These are phyloP conservation scores for Hypomontagnella monticulosa DNA, from an alignment of 495 filamentous ascomycete genomes.

Conservation along the genomic window DNA sequence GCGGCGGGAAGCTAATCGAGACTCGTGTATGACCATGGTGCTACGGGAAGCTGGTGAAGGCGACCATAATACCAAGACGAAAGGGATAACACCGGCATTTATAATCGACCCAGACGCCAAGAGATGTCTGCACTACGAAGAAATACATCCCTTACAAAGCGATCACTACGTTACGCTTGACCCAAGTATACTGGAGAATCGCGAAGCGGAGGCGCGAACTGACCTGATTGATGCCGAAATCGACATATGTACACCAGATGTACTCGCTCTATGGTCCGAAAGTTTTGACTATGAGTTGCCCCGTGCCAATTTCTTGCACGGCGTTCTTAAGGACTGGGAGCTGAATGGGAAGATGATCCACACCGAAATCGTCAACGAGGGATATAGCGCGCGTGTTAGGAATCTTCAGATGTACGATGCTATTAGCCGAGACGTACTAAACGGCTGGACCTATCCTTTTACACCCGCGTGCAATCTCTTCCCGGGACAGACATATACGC, in stretches of 20 bases:
- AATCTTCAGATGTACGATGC: slow-evolving; percentile 91
- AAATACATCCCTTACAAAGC: slow-evolving; percentile 63
- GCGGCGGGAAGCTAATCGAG: slow-evolving; percentile 84
- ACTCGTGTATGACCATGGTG: slow-evolving; percentile 98
- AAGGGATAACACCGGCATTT: slow-evolving; percentile 81
- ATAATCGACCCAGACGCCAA: slow-evolving; percentile 82
- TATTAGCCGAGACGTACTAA: slow-evolving; percentile 86
- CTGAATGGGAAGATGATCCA: slow-evolving; percentile 96
- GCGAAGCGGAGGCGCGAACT: slow-evolving; percentile 79
- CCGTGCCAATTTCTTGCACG: slow-evolving; percentile 86
- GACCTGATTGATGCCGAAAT: slow-evolving; percentile 95
- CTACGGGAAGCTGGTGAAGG: slow-evolving; percentile 77
- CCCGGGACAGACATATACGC: slow-evolving; percentile 76
- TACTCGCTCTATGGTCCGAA: slow-evolving; percentile 93
- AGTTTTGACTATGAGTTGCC: slow-evolving; percentile 96
- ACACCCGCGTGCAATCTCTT: slow-evolving; percentile 89
- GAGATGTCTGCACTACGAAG: slow-evolving; percentile 93
- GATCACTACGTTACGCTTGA: slow-evolving; percentile 73
- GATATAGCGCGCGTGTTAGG: slow-evolving; percentile 81
- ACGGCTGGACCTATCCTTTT: slow-evolving; percentile 91
- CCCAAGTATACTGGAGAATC: slow-evolving; percentile 65
- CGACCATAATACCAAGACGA: slow-evolving; percentile 75
- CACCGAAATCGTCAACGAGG: slow-evolving; percentile 83
- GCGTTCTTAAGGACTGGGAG: slow-evolving; percentile 95
- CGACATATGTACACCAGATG: slow-evolving; percentile 97